Base-by-base conservation (phyloP, 768 basidiomycete genomes). In the Phallus indusiatus region DNA sequence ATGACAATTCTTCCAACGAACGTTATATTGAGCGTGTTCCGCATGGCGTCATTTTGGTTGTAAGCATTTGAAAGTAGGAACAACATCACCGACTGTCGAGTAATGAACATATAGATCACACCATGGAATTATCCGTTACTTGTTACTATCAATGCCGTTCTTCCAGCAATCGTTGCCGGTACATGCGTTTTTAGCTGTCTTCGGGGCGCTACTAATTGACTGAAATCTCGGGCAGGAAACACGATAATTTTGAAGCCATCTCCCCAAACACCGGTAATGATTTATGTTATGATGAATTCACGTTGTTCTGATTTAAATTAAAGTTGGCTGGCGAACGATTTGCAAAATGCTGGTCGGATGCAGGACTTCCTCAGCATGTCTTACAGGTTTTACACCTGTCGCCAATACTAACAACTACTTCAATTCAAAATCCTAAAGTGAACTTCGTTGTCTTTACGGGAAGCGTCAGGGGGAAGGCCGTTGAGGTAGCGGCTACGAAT, bases 361-460 rank as follows among this genome's bases (percentile, higher is more conserved):
- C 92, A 0, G 92, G 93, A 11, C 81, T 96, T 0, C 94, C 94
- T 0, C 63, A 77, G 49, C 79, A 85, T 58, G 76, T 90, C 51
- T 74, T 92, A 22, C 85, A 90, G 68, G 84, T 90, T 20, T 69
- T 90, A 18, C 90, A 94, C 62, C 74, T 95, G 36, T 80, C 84
- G 0, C 81, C 85, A 0, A 68, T 75, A 20, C 76, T 90, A 42
- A 82, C 83, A 1, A 74, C 76, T 24, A 72, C 80, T 60, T 81
- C 80, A 17, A 77, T 90, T 53, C 75, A 82, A 63, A 84, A 91
- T 68, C 75, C 80, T 0, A 66, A 75, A 5, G 80, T 96, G 28
- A 77, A 86, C 61, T 97, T 94, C 67, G 83, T 96, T 28, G 83
- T 83, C 0, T 99, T 99, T 72, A 99, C 96, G 0, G 96, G 96